Conservation (phyloP, 208 protist genomes). For the Crithidia brevicula region DNA sequence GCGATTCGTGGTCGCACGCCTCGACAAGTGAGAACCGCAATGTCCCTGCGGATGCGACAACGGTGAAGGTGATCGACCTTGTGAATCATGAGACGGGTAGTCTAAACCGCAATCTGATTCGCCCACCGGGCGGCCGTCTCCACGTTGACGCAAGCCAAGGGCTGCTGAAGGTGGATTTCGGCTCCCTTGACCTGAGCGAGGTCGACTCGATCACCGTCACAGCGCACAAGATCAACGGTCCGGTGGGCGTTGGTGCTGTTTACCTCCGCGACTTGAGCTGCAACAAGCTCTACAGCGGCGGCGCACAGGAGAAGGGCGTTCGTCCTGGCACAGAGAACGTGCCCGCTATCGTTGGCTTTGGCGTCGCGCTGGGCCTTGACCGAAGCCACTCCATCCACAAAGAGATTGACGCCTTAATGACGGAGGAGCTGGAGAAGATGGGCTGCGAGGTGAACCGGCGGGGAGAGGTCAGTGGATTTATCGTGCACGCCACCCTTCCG, state of each 20-base stretch:
- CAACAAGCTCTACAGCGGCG: conserved; percentile 59
- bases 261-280: conserved; percentile 66
- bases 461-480: conserved; percentile 78
- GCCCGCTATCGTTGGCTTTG: conserved; percentile 78
- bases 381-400: conserved; percentile 61
- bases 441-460: conserved; percentile 81
- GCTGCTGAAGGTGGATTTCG: conserved; percentile 69
- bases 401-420: conserved; percentile 64
- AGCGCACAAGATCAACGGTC: conserved; percentile 87
- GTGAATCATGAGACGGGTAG: conserved; percentile 85
- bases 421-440: conserved; percentile 58
- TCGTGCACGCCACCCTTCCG: conserved; percentile 83
- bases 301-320: conserved; percentile 72
- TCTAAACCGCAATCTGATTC: conserved; percentile 48
- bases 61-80: conserved; percentile 69
- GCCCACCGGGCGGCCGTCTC: conserved; percentile 56
- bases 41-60: conserved; percentile 12
- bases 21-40: conserved; percentile 45
- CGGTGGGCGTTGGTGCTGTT: conserved; percentile 72
- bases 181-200: conserved; percentile 58
- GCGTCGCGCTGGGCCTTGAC: conserved; percentile 62
- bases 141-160: conserved; percentile 81
- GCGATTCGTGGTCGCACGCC: conserved; percentile 74
- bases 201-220: conserved; percentile 82
- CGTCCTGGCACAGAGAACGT: conserved; percentile 87